phyloP scores from a whole-genome alignment of 2,329 filamentous ascomycete genomes.

The Diaporthe amygdali region DNA sequence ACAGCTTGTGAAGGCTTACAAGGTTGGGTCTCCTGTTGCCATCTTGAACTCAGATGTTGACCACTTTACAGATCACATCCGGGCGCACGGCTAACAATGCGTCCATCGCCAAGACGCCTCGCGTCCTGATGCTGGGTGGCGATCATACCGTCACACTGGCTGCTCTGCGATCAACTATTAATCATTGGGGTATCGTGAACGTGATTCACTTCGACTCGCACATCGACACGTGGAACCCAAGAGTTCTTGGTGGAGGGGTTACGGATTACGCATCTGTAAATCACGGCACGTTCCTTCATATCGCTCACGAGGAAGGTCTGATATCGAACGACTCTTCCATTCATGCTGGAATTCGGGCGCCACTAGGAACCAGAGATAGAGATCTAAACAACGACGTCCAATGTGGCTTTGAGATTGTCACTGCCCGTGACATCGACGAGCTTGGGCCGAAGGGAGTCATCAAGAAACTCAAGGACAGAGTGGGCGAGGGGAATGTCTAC shows the following conservation, averaged over 20 bases:
- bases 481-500: slow-evolving; percentile 63
- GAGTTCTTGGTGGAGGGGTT: slow-evolving; percentile 59
- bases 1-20: slow-evolving; percentile 74
- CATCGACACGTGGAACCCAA: slow-evolving; percentile 77
- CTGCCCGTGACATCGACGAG: slow-evolving; percentile 72
- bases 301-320: slow-evolving; percentile 65
- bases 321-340: slow-evolving; percentile 59
- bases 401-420: slow-evolving; percentile 64
- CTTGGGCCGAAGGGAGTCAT: slow-evolving; percentile 70
- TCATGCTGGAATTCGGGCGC: slow-evolving; percentile 64
- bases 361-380: slow-evolving; percentile 47
- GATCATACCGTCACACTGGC: slow-evolving; percentile 69
- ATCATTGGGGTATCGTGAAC: slow-evolving; percentile 61
- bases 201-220: slow-evolving; percentile 72
- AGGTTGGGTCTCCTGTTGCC: slow-evolving; percentile 37
- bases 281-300: slow-evolving; percentile 66
- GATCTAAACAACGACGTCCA: slow-evolving; percentile 61
- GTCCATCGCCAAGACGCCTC: slow-evolving; percentile 46
- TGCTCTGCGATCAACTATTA: slow-evolving; percentile 64
- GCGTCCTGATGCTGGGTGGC: slow-evolving; percentile 67
- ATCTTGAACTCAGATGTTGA: not conserved
- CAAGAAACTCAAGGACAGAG: slow-evolving; percentile 63
- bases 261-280: slow-evolving; percentile 65
- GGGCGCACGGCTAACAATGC: slow-evolving; percentile 45
- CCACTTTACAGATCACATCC: slow-evolving; percentile 22